A percentile compares a stretch with the other conserved stretches of the same genome.
phyloP scores from a whole-genome alignment of 257 asterid genomes.

The Nemophila menziesii region DNA sequence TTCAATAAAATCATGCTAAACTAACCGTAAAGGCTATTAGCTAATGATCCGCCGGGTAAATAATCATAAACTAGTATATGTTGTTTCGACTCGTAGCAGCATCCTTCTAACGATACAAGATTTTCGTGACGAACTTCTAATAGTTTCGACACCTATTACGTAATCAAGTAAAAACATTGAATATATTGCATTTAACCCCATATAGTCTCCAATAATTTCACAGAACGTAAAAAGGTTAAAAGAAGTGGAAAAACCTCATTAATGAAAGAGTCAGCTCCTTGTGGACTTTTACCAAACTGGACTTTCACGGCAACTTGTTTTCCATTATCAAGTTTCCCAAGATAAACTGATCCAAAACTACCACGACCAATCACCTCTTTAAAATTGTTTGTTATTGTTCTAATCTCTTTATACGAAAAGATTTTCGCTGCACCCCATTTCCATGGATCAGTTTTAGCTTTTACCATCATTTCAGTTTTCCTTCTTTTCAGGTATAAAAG shows the following conservation, averaged over 20 bases:
- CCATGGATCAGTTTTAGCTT: constrained; percentile 29
- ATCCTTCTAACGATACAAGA: constrained; percentile 78
- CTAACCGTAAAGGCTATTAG: constrained; percentile 76
- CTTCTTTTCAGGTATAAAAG: constrained; percentile 45
- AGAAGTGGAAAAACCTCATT: constrained; percentile 48
- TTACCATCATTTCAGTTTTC: constrained; percentile 26
- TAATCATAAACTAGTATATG: constrained; percentile 88
- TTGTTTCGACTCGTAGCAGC: constrained; percentile 78
- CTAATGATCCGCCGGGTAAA: constrained; percentile 71
- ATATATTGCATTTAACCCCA: too few species aligned
- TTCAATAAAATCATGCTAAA: constrained; percentile 3
- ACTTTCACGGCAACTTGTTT: constrained; percentile 82
- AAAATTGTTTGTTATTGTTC: constrained; percentile 68
- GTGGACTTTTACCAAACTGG: constrained; percentile 68
- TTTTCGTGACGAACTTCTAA: constrained; percentile 72
- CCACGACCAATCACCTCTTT: constrained; percentile 77
- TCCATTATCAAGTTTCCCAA: constrained; percentile 66
- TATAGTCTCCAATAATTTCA: too few species aligned
- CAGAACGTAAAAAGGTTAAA: neutral
- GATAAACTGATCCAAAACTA: constrained; percentile 78
- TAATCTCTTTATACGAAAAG: constrained; percentile 70
- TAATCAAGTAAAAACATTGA: neutral
- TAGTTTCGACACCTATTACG: constrained; percentile 57
- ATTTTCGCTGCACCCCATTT: constrained; percentile 59
- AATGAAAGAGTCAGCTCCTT: constrained; percentile 81